Conservation (phyloP, 2,329 filamentous ascomycete genomes). For the Aspergillus jensenii region DNA sequence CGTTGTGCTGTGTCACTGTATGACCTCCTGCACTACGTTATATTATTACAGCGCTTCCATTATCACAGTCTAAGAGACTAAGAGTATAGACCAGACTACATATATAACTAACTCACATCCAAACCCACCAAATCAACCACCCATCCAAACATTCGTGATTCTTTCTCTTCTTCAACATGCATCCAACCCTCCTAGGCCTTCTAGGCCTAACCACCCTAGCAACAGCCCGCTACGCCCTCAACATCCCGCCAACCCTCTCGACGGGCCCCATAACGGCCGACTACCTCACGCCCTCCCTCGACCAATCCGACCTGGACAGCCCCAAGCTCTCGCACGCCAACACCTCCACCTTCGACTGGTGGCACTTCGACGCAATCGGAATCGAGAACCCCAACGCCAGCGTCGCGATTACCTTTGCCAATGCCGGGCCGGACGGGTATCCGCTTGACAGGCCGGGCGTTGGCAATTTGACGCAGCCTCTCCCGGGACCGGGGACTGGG, state of each 20-base stretch:
- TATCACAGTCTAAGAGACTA: too few relatives aligned
- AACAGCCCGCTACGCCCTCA: slow-evolving; percentile 7
- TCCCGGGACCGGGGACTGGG: too few relatives aligned
- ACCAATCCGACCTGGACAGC: slow-evolving; percentile 21
- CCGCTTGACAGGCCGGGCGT: slow-evolving; percentile 28
- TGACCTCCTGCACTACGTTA: slow-evolving; percentile 1
- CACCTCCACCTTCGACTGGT: slow-evolving; percentile 38
- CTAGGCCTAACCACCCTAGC: not conserved
- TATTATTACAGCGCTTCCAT: not conserved
- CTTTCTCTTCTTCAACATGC: not conserved
- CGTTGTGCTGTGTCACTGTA: not conserved
- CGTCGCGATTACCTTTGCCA: slow-evolving; percentile 35
- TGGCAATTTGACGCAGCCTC: not conserved
- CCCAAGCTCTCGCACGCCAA: slow-evolving; percentile 30
- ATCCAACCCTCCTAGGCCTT: not conserved
- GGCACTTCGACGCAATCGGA: slow-evolving; percentile 43
- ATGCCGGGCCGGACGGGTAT: slow-evolving; percentile 33
- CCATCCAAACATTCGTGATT: too few relatives aligned
- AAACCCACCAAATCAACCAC: not conserved
- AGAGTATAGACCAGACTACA: too few relatives aligned
- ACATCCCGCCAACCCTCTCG: not conserved
- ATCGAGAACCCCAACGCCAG: slow-evolving; percentile 23
- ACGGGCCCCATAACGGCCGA: not conserved
- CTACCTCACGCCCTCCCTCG: not conserved
- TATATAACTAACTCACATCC: not conserved